phyloP scores from a whole-genome alignment of 2,329 filamentous ascomycete genomes.

The Fusarium azukiicola region DNA sequence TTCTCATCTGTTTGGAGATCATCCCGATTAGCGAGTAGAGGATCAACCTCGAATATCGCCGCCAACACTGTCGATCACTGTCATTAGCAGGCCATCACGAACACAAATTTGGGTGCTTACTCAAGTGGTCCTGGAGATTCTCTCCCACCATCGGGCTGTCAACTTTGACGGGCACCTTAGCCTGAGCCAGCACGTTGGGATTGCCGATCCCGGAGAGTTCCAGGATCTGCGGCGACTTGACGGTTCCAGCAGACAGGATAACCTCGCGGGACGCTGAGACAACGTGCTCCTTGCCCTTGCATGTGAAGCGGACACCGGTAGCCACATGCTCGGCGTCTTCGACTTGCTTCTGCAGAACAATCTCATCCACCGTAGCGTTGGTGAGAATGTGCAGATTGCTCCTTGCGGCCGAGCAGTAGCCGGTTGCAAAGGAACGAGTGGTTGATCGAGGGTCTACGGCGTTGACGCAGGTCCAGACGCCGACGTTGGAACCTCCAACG shows the following conservation, averaged over 20 bases:
- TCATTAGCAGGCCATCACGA: slow-evolving; percentile 27
- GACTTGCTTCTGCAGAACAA: slow-evolving; percentile 50
- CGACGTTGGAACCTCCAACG: slow-evolving; percentile 71
- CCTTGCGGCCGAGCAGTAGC: slow-evolving; percentile 66
- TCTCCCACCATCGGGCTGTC: slow-evolving; percentile 69
- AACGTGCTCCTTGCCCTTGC: slow-evolving; percentile 61
- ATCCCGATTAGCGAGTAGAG: slow-evolving; percentile 63
- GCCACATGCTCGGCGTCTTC: slow-evolving; percentile 44
- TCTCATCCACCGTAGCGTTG: slow-evolving; percentile 52
- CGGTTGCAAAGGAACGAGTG: slow-evolving; percentile 71
- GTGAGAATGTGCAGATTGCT: slow-evolving; percentile 66
- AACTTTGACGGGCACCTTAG: slow-evolving; percentile 63
- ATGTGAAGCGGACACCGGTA: slow-evolving; percentile 59
- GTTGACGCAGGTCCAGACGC: slow-evolving; percentile 72
- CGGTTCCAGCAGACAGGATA: slow-evolving; percentile 78
- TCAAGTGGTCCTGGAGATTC: slow-evolving; percentile 71
- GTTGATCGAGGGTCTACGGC: slow-evolving; percentile 70
- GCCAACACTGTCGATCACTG: slow-evolving; percentile 61
- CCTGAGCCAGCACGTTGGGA: slow-evolving; percentile 59
- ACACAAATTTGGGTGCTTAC: slow-evolving; percentile 44
- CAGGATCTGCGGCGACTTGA: slow-evolving; percentile 78
- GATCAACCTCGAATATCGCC: slow-evolving; percentile 69
- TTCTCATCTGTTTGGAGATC: slow-evolving; percentile 60
- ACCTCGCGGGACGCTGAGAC: slow-evolving; percentile 73
- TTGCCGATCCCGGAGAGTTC: slow-evolving; percentile 81